Conservation (phyloP, 1,284 basidiomycete species). For the Apiotrichum porosum region DNA sequence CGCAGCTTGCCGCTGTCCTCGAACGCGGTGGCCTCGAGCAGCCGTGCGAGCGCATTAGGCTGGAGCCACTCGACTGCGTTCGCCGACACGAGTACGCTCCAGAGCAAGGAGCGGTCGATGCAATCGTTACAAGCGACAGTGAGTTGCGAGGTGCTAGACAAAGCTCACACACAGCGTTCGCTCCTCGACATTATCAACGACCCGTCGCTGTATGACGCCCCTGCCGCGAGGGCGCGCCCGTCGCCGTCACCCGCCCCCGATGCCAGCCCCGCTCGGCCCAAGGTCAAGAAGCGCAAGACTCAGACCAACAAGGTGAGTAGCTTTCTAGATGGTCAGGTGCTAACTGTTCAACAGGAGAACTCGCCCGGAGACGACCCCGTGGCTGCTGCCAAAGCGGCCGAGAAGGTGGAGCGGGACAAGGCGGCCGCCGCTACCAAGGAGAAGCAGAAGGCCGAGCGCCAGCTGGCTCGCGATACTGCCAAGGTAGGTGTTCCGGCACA, state of each 20-base stretch:
- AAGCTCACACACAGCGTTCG: not conserved
- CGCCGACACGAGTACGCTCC: too few relatives aligned
- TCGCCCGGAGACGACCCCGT: not conserved
- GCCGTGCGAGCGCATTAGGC: too few relatives aligned
- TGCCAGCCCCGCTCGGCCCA: too few relatives aligned
- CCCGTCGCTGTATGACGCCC: not conserved
- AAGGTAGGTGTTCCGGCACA: slow-evolving; percentile 23
- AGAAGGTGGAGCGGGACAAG: not conserved
- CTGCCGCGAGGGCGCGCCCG: not conserved
- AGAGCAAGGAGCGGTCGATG: too few relatives aligned
- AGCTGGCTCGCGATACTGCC: slow-evolving; percentile 26
- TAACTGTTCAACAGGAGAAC: not conserved
- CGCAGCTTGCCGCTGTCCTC: too few relatives aligned
- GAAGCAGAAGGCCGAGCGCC: slow-evolving; percentile 27
- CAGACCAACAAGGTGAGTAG: too few relatives aligned
- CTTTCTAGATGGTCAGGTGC: not conserved
- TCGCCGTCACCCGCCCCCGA: not conserved
- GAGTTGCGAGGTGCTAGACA: too few relatives aligned
- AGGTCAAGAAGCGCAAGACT: too few relatives aligned
- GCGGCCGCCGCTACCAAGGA: slow-evolving; percentile 16
- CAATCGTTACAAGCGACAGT: too few relatives aligned
- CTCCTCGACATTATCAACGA: not conserved
- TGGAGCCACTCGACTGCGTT: too few relatives aligned
- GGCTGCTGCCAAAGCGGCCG: not conserved
- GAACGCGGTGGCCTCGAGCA: too few relatives aligned